These are phyloP conservation scores for Ephemerocybe angulata DNA, from an alignment of 768 basidiomycete genomes.

Conservation along the genomic window DNA sequence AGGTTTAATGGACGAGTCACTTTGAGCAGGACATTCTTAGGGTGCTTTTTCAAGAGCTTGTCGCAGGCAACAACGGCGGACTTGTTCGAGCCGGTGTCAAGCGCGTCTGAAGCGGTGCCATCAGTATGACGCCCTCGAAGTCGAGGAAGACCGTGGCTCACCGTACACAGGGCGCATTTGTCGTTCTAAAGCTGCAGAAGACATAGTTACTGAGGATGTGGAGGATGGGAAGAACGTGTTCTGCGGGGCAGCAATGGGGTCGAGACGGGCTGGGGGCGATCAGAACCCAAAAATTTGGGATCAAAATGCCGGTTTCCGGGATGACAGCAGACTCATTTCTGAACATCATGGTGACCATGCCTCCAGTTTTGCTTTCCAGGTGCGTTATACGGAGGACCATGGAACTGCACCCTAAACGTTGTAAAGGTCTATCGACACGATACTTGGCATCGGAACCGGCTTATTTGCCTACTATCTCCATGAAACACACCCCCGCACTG, in stretches of 20 bases:
- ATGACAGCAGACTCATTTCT: slow-evolving; percentile 3
- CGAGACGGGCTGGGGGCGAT: slow-evolving; percentile 3
- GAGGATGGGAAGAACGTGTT: slow-evolving; percentile 1
- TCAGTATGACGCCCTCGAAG: not conserved
- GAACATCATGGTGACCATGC: slow-evolving; percentile 18
- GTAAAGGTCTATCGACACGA: slow-evolving; percentile 60
- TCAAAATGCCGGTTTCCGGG: slow-evolving; percentile 6
- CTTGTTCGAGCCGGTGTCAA: slow-evolving; percentile 85
- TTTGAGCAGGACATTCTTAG: slow-evolving; percentile 69
- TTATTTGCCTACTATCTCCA: slow-evolving; percentile 74
- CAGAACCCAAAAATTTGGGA: slow-evolving; percentile 8
- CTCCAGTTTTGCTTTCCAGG: slow-evolving; percentile 51
- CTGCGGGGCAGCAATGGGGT: not conserved
- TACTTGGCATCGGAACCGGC: slow-evolving; percentile 77
- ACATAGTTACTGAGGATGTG: slow-evolving; percentile 21
- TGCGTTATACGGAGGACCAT: slow-evolving; percentile 20
- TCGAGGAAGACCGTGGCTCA: slow-evolving; percentile 28
- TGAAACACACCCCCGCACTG: slow-evolving; percentile 76
- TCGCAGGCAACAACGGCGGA: slow-evolving; percentile 82
- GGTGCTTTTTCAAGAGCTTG: slow-evolving; percentile 84
- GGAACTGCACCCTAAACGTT: slow-evolving; percentile 8
- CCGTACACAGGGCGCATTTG: slow-evolving; percentile 87
- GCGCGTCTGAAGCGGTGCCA: slow-evolving; percentile 53
- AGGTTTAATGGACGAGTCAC: slow-evolving; percentile 29
- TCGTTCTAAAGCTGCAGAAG: slow-evolving; percentile 66